Conservation (phyloP, 306 rosid genomes). For the Hippophae tibetana region DNA sequence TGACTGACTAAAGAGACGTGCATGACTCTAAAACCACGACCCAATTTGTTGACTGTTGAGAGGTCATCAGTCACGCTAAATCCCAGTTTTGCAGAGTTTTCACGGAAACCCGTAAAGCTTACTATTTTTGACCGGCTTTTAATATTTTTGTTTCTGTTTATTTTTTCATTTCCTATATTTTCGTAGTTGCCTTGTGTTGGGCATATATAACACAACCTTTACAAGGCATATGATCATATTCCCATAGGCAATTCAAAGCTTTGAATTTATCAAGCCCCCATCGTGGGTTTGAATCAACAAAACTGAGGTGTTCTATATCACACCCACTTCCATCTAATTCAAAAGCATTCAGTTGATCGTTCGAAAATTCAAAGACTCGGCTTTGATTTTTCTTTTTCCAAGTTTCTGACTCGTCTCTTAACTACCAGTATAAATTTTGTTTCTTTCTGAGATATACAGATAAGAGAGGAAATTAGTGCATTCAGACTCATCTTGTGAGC, state of each 20-base stretch:
- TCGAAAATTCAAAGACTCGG: background rate
- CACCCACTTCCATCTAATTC: constrained; percentile 1
- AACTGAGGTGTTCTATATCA: constrained; percentile 16
- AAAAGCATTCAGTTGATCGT: constrained; percentile 11
- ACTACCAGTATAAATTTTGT: background rate
- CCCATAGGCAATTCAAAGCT: constrained; percentile 15
- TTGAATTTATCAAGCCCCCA: constrained; percentile 47
- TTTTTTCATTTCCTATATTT: too few relatives aligned
- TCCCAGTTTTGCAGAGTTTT: too few relatives aligned
- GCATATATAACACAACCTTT: too few relatives aligned
- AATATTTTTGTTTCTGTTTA: too few relatives aligned
- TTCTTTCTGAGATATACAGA: background rate
- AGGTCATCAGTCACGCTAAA: too few relatives aligned
- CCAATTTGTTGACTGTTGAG: too few relatives aligned
- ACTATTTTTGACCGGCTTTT: too few relatives aligned
- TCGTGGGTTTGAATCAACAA: constrained; percentile 43
- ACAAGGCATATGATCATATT: background rate
- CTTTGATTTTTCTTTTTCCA: constrained; percentile 9
- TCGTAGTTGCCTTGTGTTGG: too few relatives aligned
- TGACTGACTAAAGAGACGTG: too few relatives aligned
- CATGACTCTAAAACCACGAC: too few relatives aligned
- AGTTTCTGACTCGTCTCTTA: constrained; percentile 44
- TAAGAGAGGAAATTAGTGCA: background rate
- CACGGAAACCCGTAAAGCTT: too few relatives aligned
- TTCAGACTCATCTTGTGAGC: background rate